These are phyloP conservation scores for Citeromyces nyonsensis DNA, from an alignment of 805 yeast genomes.

Conservation along the genomic window DNA sequence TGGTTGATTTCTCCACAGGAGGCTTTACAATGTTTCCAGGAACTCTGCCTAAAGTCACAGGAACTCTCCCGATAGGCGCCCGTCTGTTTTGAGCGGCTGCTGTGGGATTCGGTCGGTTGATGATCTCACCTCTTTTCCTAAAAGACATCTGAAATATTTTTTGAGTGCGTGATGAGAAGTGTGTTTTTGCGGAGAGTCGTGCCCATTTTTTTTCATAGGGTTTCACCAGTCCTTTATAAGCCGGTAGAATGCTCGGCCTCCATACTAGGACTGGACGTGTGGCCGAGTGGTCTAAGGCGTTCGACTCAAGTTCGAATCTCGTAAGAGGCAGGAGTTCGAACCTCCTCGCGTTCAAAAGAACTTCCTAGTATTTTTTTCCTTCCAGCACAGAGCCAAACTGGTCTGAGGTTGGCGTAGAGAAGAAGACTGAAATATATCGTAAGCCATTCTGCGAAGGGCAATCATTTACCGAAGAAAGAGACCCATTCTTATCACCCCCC, in stretches of 20 bases:
- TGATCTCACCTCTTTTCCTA: slow-evolving; percentile 38
- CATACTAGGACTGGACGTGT: not conserved
- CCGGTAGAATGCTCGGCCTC: not conserved
- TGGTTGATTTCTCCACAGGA: not conserved
- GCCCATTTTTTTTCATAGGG: no score
- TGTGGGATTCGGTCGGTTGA: slow-evolving; percentile 1
- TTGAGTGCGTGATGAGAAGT: no score
- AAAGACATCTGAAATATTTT: slow-evolving; percentile 28
- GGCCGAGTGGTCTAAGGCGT: slow-evolving; percentile 1
- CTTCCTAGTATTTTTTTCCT: no score
- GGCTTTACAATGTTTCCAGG: not conserved
- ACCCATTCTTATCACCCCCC: no score
- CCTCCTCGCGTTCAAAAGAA: slow-evolving; percentile 1
- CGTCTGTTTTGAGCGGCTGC: slow-evolving; percentile 4
- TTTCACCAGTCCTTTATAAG: no score
- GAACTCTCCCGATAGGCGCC: not conserved
- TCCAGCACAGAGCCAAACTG: no score
- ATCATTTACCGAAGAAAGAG: no score
- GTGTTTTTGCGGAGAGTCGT: no score
- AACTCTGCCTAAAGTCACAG: not conserved
- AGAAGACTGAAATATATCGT: no score
- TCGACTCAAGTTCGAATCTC: slow-evolving; percentile 1
- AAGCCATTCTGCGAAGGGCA: no score
- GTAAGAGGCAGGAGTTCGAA: slow-evolving; percentile 1
- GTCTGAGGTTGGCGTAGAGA: no score